A percentile compares a stretch with the other conserved stretches of the same genome.
Conservation (phyloP, 345 rosid genomes). For the Eucalyptus cloeziana region DNA sequence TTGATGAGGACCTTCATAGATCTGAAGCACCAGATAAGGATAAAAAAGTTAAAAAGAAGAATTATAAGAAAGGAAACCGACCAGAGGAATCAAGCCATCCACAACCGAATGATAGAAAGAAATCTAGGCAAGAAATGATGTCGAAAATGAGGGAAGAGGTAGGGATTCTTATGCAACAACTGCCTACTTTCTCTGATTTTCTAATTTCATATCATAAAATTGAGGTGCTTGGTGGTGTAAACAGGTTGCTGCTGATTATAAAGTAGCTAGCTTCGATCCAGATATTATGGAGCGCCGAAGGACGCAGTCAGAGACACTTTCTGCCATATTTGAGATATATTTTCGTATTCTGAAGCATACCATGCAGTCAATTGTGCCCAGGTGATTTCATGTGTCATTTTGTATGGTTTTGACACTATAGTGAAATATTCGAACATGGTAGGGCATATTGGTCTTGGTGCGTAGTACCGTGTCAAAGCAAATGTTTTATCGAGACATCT, state of each 20-base stretch:
- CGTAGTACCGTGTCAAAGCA: neutral
- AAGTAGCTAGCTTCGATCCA: slow-evolving; percentile 45
- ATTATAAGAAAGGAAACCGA: slow-evolving; percentile 40
- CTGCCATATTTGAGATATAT: slow-evolving; percentile 84
- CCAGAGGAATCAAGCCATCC: slow-evolving; percentile 41
- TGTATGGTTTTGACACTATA: neutral
- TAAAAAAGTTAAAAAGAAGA: slow-evolving; percentile 31
- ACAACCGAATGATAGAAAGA: slow-evolving; percentile 56
- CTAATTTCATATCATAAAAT: neutral
- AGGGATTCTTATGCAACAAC: neutral
- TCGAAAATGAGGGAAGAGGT: slow-evolving; percentile 80
- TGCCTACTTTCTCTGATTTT: neutral
- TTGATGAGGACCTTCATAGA: slow-evolving; percentile 74
- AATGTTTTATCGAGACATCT: neutral
- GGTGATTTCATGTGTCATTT: slow-evolving; percentile 16
- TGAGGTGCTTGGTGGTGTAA: neutral
- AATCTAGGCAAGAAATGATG: slow-evolving; percentile 49
- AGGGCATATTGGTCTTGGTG: neutral
- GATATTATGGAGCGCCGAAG: slow-evolving; percentile 50
- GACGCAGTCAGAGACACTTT: slow-evolving; percentile 74
- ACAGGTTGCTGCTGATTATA: slow-evolving; percentile 87
- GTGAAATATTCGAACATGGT: neutral
- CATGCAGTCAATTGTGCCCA: slow-evolving; percentile 30
- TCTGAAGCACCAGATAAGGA: slow-evolving; percentile 17
- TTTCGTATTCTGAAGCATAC: slow-evolving; percentile 84